phyloP scores from a whole-genome alignment of 768 basidiomycete genomes.

The Lactifluus volemus region DNA sequence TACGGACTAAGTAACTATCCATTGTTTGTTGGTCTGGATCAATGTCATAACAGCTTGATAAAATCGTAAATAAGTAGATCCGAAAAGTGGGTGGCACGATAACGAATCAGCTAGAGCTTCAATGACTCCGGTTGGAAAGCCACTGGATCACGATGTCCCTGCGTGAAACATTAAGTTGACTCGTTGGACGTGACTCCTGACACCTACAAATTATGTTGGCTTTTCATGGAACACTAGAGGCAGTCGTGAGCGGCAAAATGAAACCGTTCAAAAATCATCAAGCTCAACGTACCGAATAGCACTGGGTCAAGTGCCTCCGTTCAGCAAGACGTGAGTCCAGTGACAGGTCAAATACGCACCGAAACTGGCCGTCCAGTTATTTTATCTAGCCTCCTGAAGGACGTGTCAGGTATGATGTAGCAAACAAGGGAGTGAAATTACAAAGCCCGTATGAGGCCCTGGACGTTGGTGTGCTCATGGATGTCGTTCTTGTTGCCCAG shows the following conservation, averaged over 20 bases:
- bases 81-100: not conserved
- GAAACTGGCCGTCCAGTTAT: conserved; percentile 76
- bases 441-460: conserved; percentile 77
- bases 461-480: conserved; percentile 63
- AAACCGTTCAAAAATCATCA: not conserved
- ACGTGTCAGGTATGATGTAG: not conserved
- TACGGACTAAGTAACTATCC: conserved; percentile 44
- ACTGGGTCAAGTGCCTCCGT: conserved; percentile 33
- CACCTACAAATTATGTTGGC: conserved; percentile 81
- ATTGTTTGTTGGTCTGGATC: not conserved
- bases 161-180: conserved; percentile 7
- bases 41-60: not conserved
- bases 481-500: conserved; percentile 93
- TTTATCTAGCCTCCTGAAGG: conserved; percentile 61
- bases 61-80: conserved; percentile 3
- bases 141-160: conserved; percentile 87
- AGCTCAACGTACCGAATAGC: conserved; percentile 53
- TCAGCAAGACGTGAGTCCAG: not conserved
- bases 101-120: conserved; percentile 7
- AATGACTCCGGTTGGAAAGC: conserved; percentile 72
- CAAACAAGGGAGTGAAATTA: conserved; percentile 28
- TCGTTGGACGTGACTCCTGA: not conserved
- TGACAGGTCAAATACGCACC: conserved; percentile 38
- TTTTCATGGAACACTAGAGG: conserved; percentile 88
- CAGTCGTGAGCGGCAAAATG: not conserved